Base-by-base conservation (phyloP, 2,329 filamentous ascomycete genomes). In the Botryotinia narcissicola region DNA sequence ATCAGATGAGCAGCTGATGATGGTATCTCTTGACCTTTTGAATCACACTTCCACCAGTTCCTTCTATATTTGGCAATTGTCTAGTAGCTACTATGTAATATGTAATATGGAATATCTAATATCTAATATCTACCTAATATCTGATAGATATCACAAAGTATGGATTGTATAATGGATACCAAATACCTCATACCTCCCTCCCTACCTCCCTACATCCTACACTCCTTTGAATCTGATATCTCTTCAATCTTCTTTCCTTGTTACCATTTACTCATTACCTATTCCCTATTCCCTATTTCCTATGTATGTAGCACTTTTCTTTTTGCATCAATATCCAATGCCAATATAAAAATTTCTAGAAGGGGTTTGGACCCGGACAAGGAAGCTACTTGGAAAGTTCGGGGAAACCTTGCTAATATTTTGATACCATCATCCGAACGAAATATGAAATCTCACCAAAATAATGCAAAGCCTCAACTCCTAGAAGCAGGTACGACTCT, bases 331-430 rank as follows among this genome's bases (percentile, higher is more conserved):
- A 25, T 35, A 35, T 20, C 20, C 14, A 25, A 42, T 63, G 37
- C 40, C 37, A 42, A 63, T 44, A 12, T 20, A 20, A 44, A n/a
- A 20, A 32, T 44, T 44, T 63, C 61, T 42, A 18, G 40, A 72
- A 72, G 40, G 25, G 42, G 42, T 46, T 66, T 44, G 46, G 59
- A 32, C 35, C 66, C 66, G 40, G 29, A 59, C 54, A 57, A 67
- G 62, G 70, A 54, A 68, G 63, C 29, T 48, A n/a, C 35, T 62
- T 48, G 9, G 14, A 29, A 67, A 48, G 46, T 67, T 64, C 37
- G 70, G 70, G 61, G 70, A 71, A 71, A 54, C 70, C 70, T 71
- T 71, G 70, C 25, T 57, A 25, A 32, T 35, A 10, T 54, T 57
- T 48, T 51, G 44, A 37, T 37, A 44, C 29, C 14, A n/a, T 63